Base-by-base conservation (phyloP, 2,329 filamentous ascomycete genomes). In the Fusarium compactum region DNA sequence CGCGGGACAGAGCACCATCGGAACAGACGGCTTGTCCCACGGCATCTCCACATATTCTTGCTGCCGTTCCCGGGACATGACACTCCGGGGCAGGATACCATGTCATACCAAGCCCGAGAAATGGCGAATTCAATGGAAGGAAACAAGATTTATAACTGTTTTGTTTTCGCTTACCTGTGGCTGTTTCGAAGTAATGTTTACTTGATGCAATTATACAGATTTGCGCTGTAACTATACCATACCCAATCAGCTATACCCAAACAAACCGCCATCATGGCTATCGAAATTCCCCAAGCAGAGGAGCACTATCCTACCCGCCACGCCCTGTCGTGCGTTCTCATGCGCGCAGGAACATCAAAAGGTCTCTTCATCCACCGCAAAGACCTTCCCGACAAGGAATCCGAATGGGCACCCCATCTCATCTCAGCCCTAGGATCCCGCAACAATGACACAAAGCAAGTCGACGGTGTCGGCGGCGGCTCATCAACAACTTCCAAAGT, bases 301-400 rank as follows among this genome's bases (percentile, higher is more conserved):
- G 51, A 43, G 1, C 59, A 14, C 18, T 65, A 30, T 4, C 60
- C 52, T 5, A 66, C 47, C 6, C 71, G 75, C 8, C 69, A 73
- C 30, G 62, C 67, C 12, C 67, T 87, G 4, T 82, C 82, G 6
- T 87, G 87, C 12, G 83, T 87, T 20, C 88, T 89, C 70, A 90
- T 90, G 79, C 84, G 89, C 25, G 88, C 88, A 24, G 89, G 89
- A 7, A 91, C 89, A 8, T 90, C 88, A 6, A 86, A 88, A 62
- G 89, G 86, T 16, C 80, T 91, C 6, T 85, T 91, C 64, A 82
- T 91, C 69, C 84, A 89, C 41, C 78, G 83, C 18, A 78, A 80
- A 25, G 78, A 89, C 71, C 82, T 91, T 0, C 88, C 89, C 0
- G 34, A 62, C 0, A 75, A 83, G 18, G 77, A 72, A 76, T 30